Percentiles rank a stretch among this genome's conserved stretches.
These are phyloP conservation scores for Calonectria naviculata DNA, from an alignment of 2,329 filamentous ascomycete species.

Conservation along the genomic window DNA sequence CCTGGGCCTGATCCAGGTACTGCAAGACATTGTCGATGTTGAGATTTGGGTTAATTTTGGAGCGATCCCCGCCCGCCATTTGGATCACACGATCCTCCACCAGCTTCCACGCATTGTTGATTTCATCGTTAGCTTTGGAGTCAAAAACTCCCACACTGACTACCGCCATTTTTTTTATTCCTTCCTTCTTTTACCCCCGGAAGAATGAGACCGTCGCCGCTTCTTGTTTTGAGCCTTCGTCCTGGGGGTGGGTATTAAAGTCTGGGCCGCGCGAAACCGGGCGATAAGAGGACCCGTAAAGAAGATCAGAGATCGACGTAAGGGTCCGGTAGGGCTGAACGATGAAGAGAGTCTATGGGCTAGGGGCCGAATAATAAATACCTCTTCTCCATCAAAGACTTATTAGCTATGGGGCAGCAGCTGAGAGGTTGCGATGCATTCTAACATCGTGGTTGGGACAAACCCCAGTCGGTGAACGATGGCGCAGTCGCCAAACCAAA, in stretches of 20 bases:
- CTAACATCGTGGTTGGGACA: background rate
- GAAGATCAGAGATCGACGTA: background rate
- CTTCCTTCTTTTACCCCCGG: background rate
- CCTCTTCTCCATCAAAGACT: background rate
- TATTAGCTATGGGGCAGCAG: background rate
- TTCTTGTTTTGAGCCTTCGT: background rate
- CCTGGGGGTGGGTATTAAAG: background rate
- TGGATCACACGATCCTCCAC: conserved; percentile 46
- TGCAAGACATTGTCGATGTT: conserved; percentile 43
- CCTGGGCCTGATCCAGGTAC: conserved; percentile 41
- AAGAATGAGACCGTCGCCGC: background rate
- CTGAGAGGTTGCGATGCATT: background rate
- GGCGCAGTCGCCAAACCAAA: background rate
- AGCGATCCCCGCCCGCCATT: conserved; percentile 44
- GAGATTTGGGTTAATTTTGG: conserved; percentile 37
- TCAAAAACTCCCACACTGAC: background rate
- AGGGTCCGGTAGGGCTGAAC: background rate
- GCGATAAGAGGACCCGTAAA: background rate
- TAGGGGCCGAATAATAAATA: background rate
- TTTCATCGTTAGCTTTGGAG: conserved; percentile 30
- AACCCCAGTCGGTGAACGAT: background rate
- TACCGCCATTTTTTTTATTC: background rate
- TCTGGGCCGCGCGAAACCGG: too few relatives aligned
- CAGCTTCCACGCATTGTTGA: conserved; percentile 46
- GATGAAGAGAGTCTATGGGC: background rate